Evolutionary conservation across 306 rosid species (phyloP).

Genomic region (Malus sieversii): DNA sequence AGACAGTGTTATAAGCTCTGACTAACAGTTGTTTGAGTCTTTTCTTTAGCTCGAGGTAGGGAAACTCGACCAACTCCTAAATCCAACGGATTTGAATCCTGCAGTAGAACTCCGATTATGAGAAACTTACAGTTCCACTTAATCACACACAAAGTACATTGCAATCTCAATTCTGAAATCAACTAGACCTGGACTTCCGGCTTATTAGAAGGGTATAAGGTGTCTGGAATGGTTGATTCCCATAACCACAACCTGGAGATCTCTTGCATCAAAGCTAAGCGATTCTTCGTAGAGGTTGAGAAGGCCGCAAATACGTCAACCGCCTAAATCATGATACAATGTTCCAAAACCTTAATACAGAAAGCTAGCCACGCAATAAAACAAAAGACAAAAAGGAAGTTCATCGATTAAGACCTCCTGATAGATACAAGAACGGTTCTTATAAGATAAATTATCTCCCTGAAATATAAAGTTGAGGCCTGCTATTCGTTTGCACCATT

Average conservation of each 20-base stretch:
- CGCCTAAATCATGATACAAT: slow-evolving; percentile 48
- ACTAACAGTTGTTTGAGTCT: slow-evolving; percentile 40
- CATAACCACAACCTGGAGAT: slow-evolving; percentile 62
- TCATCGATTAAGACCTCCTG: slow-evolving; percentile 50
- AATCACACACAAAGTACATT: background rate
- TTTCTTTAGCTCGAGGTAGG: slow-evolving; percentile 27
- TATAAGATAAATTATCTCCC: slow-evolving; percentile 39
- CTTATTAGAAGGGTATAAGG: slow-evolving; percentile 59
- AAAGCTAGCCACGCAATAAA: background rate
- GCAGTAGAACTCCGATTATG: slow-evolving; percentile 31
- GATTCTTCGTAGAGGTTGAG: slow-evolving; percentile 50
- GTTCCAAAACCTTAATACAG: background rate
- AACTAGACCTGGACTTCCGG: slow-evolving; percentile 61
- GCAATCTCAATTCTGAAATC: slow-evolving; percentile 3
- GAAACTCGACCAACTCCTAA: slow-evolving; percentile 70
- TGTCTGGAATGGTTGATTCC: slow-evolving; percentile 45
- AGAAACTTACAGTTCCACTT: slow-evolving; percentile 21
- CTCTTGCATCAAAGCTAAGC: slow-evolving; percentile 60
- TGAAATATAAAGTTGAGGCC: slow-evolving; percentile 47
- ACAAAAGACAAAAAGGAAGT: background rate
- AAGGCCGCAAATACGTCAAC: slow-evolving; percentile 82
- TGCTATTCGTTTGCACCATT: slow-evolving; percentile 85
- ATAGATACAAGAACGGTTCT: slow-evolving; percentile 45
- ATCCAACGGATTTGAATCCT: slow-evolving; percentile 42
- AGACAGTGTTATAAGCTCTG: slow-evolving; percentile 1